Percentiles rank a stretch among this genome's conserved stretches.
Evolutionary conservation across 2,329 filamentous ascomycete species (phyloP).

Genomic region (Penicillium aurantiogriseum): DNA sequence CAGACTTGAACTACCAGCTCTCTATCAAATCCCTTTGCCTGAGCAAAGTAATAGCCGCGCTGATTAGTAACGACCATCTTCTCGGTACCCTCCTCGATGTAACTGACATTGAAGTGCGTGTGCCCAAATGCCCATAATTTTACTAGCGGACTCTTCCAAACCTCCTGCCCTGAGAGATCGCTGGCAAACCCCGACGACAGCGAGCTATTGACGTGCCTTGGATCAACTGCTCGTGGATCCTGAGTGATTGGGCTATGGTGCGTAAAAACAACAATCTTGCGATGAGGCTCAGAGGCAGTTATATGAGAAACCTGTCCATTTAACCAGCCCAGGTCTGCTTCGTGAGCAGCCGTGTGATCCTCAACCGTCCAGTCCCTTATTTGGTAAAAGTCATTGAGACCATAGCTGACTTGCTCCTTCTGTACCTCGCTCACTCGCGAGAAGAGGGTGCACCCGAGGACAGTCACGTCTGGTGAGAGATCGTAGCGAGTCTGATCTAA

Average conservation of each 20-base stretch:
- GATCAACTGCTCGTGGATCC: conserved; percentile 30
- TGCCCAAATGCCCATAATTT: conserved; percentile 51
- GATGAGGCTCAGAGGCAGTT: conserved; percentile 28
- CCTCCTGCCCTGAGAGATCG: conserved; percentile 40
- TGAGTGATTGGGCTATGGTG: conserved; percentile 39
- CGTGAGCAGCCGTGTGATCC: conserved; percentile 32
- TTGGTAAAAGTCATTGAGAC: conserved; percentile 54
- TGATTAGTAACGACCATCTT: conserved; percentile 44
- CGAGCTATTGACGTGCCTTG: conserved; percentile 32
- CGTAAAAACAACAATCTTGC: conserved; percentile 41
- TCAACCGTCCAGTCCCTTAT: conserved; percentile 41
- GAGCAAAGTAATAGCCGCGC: conserved; percentile 29
- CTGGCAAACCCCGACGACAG: conserved; percentile 44
- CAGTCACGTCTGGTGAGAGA: conserved; percentile 35
- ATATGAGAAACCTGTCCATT: conserved; percentile 39
- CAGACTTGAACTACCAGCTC: neutral
- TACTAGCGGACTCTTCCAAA: conserved; percentile 41
- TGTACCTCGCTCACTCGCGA: conserved; percentile 47
- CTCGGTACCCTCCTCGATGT: conserved; percentile 29
- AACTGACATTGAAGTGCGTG: conserved; percentile 50
- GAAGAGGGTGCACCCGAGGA: conserved; percentile 53
- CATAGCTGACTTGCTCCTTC: conserved; percentile 40
- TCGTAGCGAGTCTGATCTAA: conserved; percentile 43
- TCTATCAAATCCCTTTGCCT: neutral
- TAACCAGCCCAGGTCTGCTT: conserved; percentile 39